phyloP scores from a whole-genome alignment of 331 rosid species.

The Spiraea crenata region DNA sequence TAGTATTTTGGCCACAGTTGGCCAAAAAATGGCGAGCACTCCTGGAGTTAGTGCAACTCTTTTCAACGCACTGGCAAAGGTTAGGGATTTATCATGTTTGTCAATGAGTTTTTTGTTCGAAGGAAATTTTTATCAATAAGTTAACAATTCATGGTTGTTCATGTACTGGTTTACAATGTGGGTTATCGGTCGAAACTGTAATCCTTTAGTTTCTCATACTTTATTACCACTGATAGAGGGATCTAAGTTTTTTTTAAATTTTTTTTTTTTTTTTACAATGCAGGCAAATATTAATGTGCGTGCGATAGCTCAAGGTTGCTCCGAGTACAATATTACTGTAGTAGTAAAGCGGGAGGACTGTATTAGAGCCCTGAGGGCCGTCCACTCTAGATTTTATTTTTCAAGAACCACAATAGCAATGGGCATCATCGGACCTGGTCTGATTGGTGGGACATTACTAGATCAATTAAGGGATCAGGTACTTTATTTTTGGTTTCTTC shows the following conservation, averaged over 20 bases:
- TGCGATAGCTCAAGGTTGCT: constrained; percentile 98
- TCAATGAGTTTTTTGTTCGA: not conserved
- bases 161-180: not conserved
- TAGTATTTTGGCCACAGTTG: constrained; percentile 98
- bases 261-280: constrained; percentile 23
- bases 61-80: constrained; percentile 97
- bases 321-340: constrained; percentile 92
- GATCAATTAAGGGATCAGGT: constrained; percentile 99
- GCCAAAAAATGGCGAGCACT: constrained; percentile 98
- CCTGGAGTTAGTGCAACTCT: constrained; percentile 99
- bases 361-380: constrained; percentile 90
- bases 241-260: constrained; percentile 7
- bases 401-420: constrained; percentile 93
- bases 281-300: constrained; percentile 97
- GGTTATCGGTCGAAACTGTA: not conserved
- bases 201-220: constrained; percentile 5
- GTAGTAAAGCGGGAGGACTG: constrained; percentile 92
- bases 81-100: constrained; percentile 23
- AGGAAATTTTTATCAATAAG: not conserved
- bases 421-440: constrained; percentile 97
- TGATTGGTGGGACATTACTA: constrained; percentile 89
- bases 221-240: not conserved
- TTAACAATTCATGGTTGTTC: not conserved
- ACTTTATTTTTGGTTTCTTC: constrained; percentile 15
- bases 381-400: constrained; percentile 92